These are phyloP conservation scores for Tylopilus sp. DNA, from an alignment of 1,284 basidiomycete genomes.

Conservation along the genomic window DNA sequence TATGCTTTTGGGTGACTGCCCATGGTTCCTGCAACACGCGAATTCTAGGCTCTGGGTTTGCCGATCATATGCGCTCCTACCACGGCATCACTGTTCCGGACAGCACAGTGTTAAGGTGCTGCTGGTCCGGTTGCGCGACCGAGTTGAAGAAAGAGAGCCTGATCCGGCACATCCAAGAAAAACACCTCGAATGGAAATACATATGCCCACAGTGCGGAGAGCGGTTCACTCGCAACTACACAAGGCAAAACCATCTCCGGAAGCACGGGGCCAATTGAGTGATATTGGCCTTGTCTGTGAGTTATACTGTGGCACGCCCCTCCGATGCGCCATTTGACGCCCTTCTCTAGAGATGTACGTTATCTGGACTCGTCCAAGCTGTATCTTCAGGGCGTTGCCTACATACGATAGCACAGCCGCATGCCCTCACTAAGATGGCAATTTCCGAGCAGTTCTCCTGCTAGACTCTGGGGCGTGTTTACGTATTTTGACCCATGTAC, in stretches of 20 bases:
- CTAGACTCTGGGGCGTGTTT: background rate
- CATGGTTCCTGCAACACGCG: slow-evolving; percentile 2
- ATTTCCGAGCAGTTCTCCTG: background rate
- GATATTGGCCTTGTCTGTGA: slow-evolving; percentile 15
- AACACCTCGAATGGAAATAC: slow-evolving; percentile 34
- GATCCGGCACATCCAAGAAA: slow-evolving; percentile 39
- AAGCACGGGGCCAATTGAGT: slow-evolving; percentile 12
- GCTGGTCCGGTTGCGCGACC: slow-evolving; percentile 28
- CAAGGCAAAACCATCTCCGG: slow-evolving; percentile 25
- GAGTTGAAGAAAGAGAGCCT: slow-evolving; percentile 45
- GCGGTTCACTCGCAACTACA: slow-evolving; percentile 41
- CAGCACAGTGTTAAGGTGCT: slow-evolving; percentile 12
- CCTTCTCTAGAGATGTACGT: slow-evolving; percentile 4
- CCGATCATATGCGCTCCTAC: slow-evolving; percentile 37
- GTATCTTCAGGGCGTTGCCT: background rate
- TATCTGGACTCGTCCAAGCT: slow-evolving; percentile 8
- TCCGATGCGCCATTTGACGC: slow-evolving; percentile 11
- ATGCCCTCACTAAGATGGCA: too few species aligned
- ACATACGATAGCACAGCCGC: too few species aligned
- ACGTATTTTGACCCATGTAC: slow-evolving; percentile 18
- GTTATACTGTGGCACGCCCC: background rate
- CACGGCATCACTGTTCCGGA: slow-evolving; percentile 37
- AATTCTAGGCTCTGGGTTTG: slow-evolving; percentile 21
- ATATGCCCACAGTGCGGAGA: slow-evolving; percentile 31
- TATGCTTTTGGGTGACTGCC: slow-evolving; percentile 30